Evolutionary conservation across 352 stramenopile species (phyloP).

Genomic region (Phytophthora parvispora): DNA sequence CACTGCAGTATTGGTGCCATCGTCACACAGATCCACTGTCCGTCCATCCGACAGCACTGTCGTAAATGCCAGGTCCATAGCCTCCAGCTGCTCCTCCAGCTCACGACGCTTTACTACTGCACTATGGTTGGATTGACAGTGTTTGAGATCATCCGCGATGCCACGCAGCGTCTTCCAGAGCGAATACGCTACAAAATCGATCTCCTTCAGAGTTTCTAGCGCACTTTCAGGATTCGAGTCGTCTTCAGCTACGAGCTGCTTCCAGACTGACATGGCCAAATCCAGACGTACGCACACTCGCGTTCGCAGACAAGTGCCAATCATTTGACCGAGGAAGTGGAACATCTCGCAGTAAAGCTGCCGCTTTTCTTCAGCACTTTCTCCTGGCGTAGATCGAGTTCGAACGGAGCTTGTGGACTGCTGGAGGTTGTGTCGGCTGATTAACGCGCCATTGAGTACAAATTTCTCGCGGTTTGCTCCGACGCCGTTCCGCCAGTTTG

Average conservation of each 20-base stretch:
- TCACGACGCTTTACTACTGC: not conserved
- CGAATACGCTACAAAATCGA: slow-evolving; percentile 69
- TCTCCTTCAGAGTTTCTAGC: slow-evolving; percentile 66
- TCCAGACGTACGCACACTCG: slow-evolving; percentile 82
- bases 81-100: slow-evolving; percentile 57
- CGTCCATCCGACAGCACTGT: slow-evolving; percentile 78
- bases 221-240: slow-evolving; percentile 39
- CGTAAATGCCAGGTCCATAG: slow-evolving; percentile 83
- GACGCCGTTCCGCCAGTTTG: slow-evolving; percentile 88
- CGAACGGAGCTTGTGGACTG: not conserved
- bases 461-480: slow-evolving; percentile 88
- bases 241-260: slow-evolving; percentile 70
- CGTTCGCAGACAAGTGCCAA: slow-evolving; percentile 90
- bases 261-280: slow-evolving; percentile 78
- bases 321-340: slow-evolving; percentile 91
- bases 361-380: slow-evolving; percentile 58
- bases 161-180: slow-evolving; percentile 58
- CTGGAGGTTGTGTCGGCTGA: slow-evolving; percentile 2
- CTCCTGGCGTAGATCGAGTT: slow-evolving; percentile 8
- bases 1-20: slow-evolving; percentile 47
- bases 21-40: slow-evolving; percentile 49
- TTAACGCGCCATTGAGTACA: slow-evolving; percentile 72
- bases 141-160: slow-evolving; percentile 36
- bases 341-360: slow-evolving; percentile 89
- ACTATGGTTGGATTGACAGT: not conserved